Conservation (phyloP, 495 filamentous ascomycete genomes). For the Thozetella sp. region DNA sequence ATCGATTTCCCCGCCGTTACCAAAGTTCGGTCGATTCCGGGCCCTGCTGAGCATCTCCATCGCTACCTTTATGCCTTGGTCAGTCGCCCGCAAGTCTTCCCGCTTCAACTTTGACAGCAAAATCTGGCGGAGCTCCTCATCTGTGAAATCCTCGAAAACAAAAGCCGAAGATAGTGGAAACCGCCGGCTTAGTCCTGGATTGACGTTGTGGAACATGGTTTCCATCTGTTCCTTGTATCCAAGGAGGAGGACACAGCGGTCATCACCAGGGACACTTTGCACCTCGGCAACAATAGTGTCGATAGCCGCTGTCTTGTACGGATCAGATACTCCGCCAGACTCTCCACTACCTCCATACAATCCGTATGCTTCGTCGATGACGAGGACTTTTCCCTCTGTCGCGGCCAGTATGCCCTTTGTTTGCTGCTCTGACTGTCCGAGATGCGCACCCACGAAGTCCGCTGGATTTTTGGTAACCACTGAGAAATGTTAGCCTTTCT, state of each 20-base stretch:
- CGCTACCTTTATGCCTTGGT: constrained; percentile 42
- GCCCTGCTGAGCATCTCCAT: constrained; percentile 51
- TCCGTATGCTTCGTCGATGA: constrained; percentile 78
- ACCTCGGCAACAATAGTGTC: constrained; percentile 87
- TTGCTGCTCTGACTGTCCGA: constrained; percentile 70
- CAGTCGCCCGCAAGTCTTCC: constrained; percentile 43
- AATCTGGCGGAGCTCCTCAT: constrained; percentile 58
- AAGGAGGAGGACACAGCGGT: constrained; percentile 75
- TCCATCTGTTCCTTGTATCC: constrained; percentile 81
- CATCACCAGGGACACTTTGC: constrained; percentile 74
- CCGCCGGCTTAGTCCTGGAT: constrained; percentile 70
- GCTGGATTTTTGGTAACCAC: constrained; percentile 71
- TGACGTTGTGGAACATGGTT: constrained; percentile 78
- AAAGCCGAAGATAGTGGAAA: constrained; percentile 71
- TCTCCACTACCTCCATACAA: constrained; percentile 31
- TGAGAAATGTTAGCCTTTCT: constrained; percentile 24
- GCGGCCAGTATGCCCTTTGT: constrained; percentile 72
- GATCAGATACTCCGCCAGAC: constrained; percentile 35
- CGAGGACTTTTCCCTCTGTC: constrained; percentile 70
- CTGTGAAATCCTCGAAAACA: constrained; percentile 69
- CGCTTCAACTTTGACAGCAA: constrained; percentile 57
- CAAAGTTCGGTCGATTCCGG: constrained; percentile 59
- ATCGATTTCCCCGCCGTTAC: constrained; percentile 67
- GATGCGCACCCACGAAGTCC: constrained; percentile 66
- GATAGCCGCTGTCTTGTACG: constrained; percentile 65